phyloP scores from a whole-genome alignment of 1,284 basidiomycete genomes.

The Ustilago lituana region DNA sequence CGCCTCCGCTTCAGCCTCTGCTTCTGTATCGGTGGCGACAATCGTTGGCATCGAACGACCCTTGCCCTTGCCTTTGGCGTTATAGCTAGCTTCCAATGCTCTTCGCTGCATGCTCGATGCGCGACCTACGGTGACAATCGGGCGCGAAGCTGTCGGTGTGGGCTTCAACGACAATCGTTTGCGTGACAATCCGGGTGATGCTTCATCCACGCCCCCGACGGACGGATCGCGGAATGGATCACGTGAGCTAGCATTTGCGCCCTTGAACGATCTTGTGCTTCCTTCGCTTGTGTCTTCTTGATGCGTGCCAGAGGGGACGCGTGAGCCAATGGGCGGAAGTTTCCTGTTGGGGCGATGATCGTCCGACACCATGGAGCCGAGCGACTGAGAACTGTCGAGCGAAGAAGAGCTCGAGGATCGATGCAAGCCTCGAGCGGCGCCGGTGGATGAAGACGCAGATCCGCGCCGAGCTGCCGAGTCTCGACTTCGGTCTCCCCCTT shows the following conservation, averaged over 20 bases:
- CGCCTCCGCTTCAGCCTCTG: conserved; percentile 26
- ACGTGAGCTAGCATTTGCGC: conserved; percentile 4
- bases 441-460: conserved; percentile 13
- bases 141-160: conserved; percentile 38
- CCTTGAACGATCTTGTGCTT: conserved; percentile 5
- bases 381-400: conserved; percentile 27
- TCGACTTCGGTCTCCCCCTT: not conserved
- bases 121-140: conserved; percentile 55
- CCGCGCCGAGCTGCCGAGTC: conserved; percentile 11
- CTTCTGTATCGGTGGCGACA: conserved; percentile 50
- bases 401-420: conserved; percentile 31
- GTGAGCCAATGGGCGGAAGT: conserved; percentile 39
- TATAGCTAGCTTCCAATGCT: conserved; percentile 28
- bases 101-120: conserved; percentile 46
- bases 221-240: conserved; percentile 43
- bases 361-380: conserved; percentile 23
- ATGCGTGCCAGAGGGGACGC: conserved; percentile 19
- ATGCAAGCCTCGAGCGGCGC: conserved; percentile 12
- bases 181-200: not conserved
- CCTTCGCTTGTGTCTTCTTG: conserved; percentile 8
- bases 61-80: conserved; percentile 33
- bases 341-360: conserved; percentile 34
- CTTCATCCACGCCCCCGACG: conserved; percentile 2
- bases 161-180: conserved; percentile 31
- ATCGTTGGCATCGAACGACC: conserved; percentile 47